phyloP scores from a whole-genome alignment of 2,329 filamentous ascomycete species.

The Diaporthe australafricana region DNA sequence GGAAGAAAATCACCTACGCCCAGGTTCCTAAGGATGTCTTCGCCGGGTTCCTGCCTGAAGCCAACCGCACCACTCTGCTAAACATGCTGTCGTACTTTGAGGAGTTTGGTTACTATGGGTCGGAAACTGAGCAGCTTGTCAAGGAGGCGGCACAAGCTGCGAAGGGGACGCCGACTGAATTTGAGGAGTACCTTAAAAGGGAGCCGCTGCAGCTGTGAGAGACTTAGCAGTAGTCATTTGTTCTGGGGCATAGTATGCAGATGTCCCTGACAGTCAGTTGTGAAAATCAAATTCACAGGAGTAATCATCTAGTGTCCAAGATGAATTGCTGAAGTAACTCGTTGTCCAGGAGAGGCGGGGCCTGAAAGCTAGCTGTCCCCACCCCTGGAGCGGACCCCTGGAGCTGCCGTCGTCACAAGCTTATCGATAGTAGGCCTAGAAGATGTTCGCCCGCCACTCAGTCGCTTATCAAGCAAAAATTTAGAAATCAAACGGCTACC shows the following conservation, averaged over 20 bases:
- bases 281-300: neutral
- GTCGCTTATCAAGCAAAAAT: slow-evolving; percentile 38
- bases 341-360: neutral
- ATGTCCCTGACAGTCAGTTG: neutral
- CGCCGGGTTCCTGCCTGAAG: neutral
- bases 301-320: too few relatives aligned
- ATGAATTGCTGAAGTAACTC: neutral
- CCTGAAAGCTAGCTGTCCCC: neutral
- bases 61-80: neutral
- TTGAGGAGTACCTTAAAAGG: neutral
- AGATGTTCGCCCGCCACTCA: slow-evolving; percentile 31
- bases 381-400: slow-evolving; percentile 2
- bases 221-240: too few relatives aligned
- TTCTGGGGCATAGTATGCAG: too few relatives aligned
- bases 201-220: neutral
- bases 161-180: neutral
- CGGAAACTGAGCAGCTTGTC: slow-evolving; percentile 3
- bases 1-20: slow-evolving; percentile 42
- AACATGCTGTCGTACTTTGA: slow-evolving; percentile 9
- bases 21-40: neutral
- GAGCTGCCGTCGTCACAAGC: slow-evolving; percentile 10
- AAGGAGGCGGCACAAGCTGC: neutral
- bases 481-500: slow-evolving; percentile 33
- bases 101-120: slow-evolving; percentile 11
- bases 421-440: neutral